Conservation (phyloP, 345 rosid genomes). For the Erysimum cheiranthoides region DNA sequence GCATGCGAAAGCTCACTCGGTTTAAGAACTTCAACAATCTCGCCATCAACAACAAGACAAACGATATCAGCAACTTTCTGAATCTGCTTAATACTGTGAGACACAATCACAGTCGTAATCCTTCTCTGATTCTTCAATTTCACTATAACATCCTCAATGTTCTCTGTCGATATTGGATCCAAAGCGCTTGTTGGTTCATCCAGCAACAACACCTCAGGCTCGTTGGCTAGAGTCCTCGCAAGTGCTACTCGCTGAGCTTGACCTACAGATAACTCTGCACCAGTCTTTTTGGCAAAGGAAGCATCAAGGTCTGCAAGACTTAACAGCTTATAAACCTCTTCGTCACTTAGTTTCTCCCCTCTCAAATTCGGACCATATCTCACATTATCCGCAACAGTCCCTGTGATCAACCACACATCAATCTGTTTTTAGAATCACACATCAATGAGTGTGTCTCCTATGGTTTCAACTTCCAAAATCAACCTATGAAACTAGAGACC, state of each 20-base stretch:
- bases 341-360: slow-evolving; percentile 66
- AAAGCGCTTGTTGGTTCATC: slow-evolving; percentile 91
- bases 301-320: slow-evolving; percentile 77
- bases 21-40: slow-evolving; percentile 75
- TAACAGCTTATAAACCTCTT: slow-evolving; percentile 63
- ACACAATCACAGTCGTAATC: slow-evolving; percentile 71
- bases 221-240: slow-evolving; percentile 87
- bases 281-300: slow-evolving; percentile 57
- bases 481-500: background rate
- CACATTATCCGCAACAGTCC: slow-evolving; percentile 82
- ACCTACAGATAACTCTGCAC: slow-evolving; percentile 76
- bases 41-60: slow-evolving; percentile 78
- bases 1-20: slow-evolving; percentile 73
- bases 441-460: background rate
- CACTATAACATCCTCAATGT: slow-evolving; percentile 82
- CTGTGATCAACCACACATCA: slow-evolving; percentile 44
- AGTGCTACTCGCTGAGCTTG: slow-evolving; percentile 97
- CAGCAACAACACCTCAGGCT: slow-evolving; percentile 80
- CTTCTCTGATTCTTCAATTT: slow-evolving; percentile 71
- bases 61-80: slow-evolving; percentile 84
- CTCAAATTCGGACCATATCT: slow-evolving; percentile 79
- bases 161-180: slow-evolving; percentile 85
- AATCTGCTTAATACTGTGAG: slow-evolving; percentile 92
- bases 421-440: background rate
- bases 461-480: slow-evolving; percentile 7